A percentile compares a stretch with the other conserved stretches of the same genome.
Evolutionary conservation across 345 rosid species (phyloP).

Genomic region (Gossypium rotundifolium): DNA sequence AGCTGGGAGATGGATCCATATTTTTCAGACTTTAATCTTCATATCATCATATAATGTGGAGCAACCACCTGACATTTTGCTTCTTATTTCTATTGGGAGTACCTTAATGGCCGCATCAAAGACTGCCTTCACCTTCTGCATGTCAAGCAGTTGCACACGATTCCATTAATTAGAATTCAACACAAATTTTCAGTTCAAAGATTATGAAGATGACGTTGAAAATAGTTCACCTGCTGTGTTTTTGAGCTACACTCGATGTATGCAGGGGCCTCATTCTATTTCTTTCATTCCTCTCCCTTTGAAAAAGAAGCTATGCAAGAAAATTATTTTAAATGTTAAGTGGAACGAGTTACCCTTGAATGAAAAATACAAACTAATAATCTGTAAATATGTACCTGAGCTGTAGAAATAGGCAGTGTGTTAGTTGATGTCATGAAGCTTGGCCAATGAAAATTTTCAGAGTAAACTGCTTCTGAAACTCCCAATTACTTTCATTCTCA

Average conservation of each 20-base stretch:
- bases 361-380: neutral
- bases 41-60: slow-evolving; percentile 1
- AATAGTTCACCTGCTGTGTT: slow-evolving; percentile 64
- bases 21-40: neutral
- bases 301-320: slow-evolving; percentile 9
- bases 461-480: too few relatives aligned
- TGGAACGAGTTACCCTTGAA: neutral
- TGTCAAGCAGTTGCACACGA: neutral
- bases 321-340: neutral
- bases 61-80: slow-evolving; percentile 12
- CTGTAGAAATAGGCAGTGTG: slow-evolving; percentile 57
- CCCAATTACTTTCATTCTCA: too few relatives aligned
- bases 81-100: slow-evolving; percentile 14
- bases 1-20: neutral
- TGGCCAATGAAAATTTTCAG: too few relatives aligned
- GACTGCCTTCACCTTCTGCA: slow-evolving; percentile 18
- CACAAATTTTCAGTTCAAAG: neutral
- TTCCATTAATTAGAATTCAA: slow-evolving; percentile 1
- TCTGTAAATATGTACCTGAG: slow-evolving; percentile 34
- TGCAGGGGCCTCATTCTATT: slow-evolving; percentile 74
- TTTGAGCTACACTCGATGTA: slow-evolving; percentile 93
- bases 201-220: neutral
- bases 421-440: slow-evolving; percentile 21
- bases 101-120: slow-evolving; percentile 19
- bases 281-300: slow-evolving; percentile 93